Evolutionary conservation across 2,329 filamentous ascomycete species (phyloP).

Genomic region (Scytalidium sp.): DNA sequence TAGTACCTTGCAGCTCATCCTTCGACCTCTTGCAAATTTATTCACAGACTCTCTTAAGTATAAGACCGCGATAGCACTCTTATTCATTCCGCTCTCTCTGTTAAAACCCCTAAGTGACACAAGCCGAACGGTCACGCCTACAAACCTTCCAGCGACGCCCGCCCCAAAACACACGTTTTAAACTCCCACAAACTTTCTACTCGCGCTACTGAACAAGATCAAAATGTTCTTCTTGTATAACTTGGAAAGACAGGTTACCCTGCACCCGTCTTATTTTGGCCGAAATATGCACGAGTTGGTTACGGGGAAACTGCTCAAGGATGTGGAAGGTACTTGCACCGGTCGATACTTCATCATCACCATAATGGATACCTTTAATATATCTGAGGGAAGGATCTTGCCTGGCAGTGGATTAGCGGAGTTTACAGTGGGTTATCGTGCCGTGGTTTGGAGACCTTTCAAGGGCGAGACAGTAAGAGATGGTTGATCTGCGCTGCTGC

Average conservation of each 20-base stretch:
- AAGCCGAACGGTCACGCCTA: background rate
- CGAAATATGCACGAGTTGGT: slow-evolving; percentile 91
- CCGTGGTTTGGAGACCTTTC: slow-evolving; percentile 97
- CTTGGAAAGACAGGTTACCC: slow-evolving; percentile 88
- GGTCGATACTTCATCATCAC: slow-evolving; percentile 97
- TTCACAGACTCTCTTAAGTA: background rate
- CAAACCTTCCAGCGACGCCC: background rate
- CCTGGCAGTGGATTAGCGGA: slow-evolving; percentile 89
- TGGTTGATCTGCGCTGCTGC: background rate
- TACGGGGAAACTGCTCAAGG: slow-evolving; percentile 81
- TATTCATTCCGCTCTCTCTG: background rate
- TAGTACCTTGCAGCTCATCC: background rate
- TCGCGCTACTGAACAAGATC: background rate
- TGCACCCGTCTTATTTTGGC: slow-evolving; percentile 97
- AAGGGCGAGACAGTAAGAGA: slow-evolving; percentile 88
- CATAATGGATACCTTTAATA: slow-evolving; percentile 94
- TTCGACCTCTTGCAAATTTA: background rate
- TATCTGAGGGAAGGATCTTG: slow-evolving; percentile 88
- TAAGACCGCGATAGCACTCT: background rate
- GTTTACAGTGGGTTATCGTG: slow-evolving; percentile 92
- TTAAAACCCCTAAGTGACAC: background rate
- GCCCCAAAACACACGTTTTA: background rate
- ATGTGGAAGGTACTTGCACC: slow-evolving; percentile 93
- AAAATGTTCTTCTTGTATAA: slow-evolving; percentile 98
- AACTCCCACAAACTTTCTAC: background rate